A percentile compares a stretch with the other conserved stretches of the same genome.
These are phyloP conservation scores for Pinus tabuliformis DNA, from an alignment of 75 land plant genomes.

Conservation along the genomic window DNA sequence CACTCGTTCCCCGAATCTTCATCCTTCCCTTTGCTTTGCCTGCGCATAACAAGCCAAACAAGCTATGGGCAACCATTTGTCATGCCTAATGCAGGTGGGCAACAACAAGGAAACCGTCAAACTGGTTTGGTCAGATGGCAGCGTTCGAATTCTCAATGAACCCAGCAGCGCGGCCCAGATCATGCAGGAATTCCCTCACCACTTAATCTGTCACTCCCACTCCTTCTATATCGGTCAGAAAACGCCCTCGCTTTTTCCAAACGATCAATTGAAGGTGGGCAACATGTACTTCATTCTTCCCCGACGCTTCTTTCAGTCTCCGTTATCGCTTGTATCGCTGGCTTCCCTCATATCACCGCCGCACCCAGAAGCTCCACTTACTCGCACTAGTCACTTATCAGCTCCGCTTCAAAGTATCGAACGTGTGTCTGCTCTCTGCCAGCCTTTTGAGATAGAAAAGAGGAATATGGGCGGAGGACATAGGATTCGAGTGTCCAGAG, in stretches of 20 bases:
- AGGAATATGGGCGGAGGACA: conserved; percentile 12
- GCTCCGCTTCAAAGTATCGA: too few species aligned
- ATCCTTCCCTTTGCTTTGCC: neutral
- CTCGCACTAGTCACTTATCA: too few species aligned
- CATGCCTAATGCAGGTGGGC: too few species aligned
- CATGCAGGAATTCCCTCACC: conserved; percentile 33
- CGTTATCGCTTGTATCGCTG: conserved; percentile 29
- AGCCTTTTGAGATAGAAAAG: conserved; percentile 37
- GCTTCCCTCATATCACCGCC: conserved; percentile 23
- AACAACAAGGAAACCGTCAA: conserved; percentile 5
- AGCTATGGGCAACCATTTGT: neutral
- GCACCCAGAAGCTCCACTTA: neutral
- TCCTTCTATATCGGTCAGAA: conserved; percentile 59
- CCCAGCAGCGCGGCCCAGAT: conserved; percentile 26
- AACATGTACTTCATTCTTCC: conserved; percentile 55
- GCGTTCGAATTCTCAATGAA: neutral
- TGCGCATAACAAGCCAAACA: neutral
- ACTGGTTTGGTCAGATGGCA: conserved; percentile 36
- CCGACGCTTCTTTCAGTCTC: conserved; percentile 35
- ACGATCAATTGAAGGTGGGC: conserved; percentile 35
- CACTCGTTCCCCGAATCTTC: too few species aligned
- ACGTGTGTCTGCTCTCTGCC: too few species aligned
- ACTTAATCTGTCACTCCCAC: conserved; percentile 47
- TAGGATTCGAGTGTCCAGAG: conserved; percentile 30
- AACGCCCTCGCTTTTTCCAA: conserved; percentile 24